Conservation (phyloP, 345 rosid species). For the Diplotaxis tenuifolia region DNA sequence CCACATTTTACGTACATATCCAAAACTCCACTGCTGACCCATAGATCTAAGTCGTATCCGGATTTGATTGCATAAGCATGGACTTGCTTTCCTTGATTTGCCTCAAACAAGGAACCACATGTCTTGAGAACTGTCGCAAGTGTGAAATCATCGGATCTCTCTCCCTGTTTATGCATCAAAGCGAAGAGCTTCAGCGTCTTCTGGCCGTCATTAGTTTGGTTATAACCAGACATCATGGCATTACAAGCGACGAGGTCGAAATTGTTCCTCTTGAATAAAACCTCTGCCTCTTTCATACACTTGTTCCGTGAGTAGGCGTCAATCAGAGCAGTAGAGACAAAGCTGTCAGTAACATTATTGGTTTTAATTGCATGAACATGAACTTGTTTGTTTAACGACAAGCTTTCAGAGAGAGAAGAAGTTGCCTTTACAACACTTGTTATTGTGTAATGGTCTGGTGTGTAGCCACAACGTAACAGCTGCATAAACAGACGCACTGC, state of each 20-base stretch:
- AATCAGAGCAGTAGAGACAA: slow-evolving; percentile 56
- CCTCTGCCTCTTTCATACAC: slow-evolving; percentile 52
- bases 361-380: slow-evolving; percentile 53
- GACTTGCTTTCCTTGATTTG: slow-evolving; percentile 48
- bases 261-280: slow-evolving; percentile 38
- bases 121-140: slow-evolving; percentile 52
- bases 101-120: slow-evolving; percentile 44
- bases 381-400: slow-evolving; percentile 46
- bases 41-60: slow-evolving; percentile 48
- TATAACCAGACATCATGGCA: slow-evolving; percentile 58
- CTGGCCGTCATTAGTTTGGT: slow-evolving; percentile 35
- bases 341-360: slow-evolving; percentile 37
- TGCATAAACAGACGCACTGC: slow-evolving; percentile 44
- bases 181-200: slow-evolving; percentile 49
- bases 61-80: slow-evolving; percentile 50
- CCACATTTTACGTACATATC: slow-evolving; percentile 71
- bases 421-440: slow-evolving; percentile 54
- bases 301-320: slow-evolving; percentile 50
- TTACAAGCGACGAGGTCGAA: slow-evolving; percentile 55
- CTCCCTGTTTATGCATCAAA: slow-evolving; percentile 45
- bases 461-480: slow-evolving; percentile 40
- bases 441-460: slow-evolving; percentile 54
- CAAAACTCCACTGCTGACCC: slow-evolving; percentile 51
- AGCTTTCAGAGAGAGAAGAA: slow-evolving; percentile 47
- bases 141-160: slow-evolving; percentile 47